A percentile compares a stretch with the other conserved stretches of the same genome.
Evolutionary conservation across 2,329 filamentous ascomycete species (phyloP).

Genomic region (Penicillium sclerotigenum): DNA sequence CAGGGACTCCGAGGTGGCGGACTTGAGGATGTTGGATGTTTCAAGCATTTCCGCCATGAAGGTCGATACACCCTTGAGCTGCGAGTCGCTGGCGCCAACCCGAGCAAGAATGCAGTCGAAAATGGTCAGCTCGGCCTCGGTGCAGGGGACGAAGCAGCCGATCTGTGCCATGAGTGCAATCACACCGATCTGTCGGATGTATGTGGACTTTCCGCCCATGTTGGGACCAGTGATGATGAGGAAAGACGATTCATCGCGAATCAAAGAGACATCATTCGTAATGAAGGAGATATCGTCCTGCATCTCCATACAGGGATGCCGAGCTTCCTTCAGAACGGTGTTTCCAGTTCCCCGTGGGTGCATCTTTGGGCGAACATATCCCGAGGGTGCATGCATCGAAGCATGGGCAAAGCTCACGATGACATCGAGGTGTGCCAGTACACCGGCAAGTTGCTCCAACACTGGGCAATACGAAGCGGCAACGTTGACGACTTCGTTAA

Average conservation of each 20-base stretch:
- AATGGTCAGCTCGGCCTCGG: slow-evolving; percentile 85
- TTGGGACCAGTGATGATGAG: slow-evolving; percentile 96
- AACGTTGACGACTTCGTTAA: slow-evolving; percentile 87
- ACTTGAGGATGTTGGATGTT: slow-evolving; percentile 97
- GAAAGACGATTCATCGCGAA: slow-evolving; percentile 77
- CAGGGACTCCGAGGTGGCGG: slow-evolving; percentile 86
- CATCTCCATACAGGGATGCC: slow-evolving; percentile 97
- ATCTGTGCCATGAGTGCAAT: slow-evolving; percentile 97
- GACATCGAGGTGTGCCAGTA: slow-evolving; percentile 91
- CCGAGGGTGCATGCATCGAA: slow-evolving; percentile 85
- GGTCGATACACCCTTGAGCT: slow-evolving; percentile 95
- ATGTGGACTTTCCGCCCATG: slow-evolving; percentile 98
- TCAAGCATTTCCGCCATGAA: slow-evolving; percentile 99
- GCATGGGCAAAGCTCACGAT: slow-evolving; percentile 91
- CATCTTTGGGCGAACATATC: slow-evolving; percentile 87
- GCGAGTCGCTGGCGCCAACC: slow-evolving; percentile 92
- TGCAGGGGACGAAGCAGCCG: slow-evolving; percentile 91
- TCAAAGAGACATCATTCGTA: slow-evolving; percentile 87
- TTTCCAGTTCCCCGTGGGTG: slow-evolving; percentile 83
- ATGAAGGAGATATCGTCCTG: slow-evolving; percentile 99
- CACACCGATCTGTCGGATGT: slow-evolving; percentile 95
- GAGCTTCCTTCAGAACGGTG: slow-evolving; percentile 85
- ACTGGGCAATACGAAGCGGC: slow-evolving; percentile 94
- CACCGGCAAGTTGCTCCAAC: slow-evolving; percentile 79
- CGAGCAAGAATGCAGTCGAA: slow-evolving; percentile 96